These are phyloP conservation scores for Rickenella mellea DNA, from an alignment of 768 basidiomycete species.

Conservation along the genomic window DNA sequence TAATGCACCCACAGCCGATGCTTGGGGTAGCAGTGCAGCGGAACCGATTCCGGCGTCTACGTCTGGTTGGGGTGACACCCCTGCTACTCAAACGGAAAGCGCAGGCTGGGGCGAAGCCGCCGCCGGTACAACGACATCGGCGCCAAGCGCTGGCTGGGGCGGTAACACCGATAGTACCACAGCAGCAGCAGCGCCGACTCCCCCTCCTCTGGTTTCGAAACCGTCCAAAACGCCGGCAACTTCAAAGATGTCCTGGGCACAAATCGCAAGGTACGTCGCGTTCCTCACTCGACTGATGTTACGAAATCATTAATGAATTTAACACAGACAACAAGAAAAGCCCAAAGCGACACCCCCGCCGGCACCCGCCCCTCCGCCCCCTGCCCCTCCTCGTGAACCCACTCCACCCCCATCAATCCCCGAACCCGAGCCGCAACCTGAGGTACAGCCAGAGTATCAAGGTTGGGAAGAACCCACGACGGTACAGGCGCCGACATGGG, in stretches of 20 bases:
- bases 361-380: constrained; percentile 17
- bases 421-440: constrained; percentile 10
- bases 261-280: constrained; percentile 58
- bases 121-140: constrained; percentile 12
- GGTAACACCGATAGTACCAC: not conserved
- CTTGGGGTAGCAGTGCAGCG: constrained; percentile 17
- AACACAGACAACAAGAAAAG: constrained; percentile 10
- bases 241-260: constrained; percentile 79
- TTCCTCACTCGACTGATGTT: not conserved
- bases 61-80: constrained; percentile 15
- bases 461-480: constrained; percentile 74
- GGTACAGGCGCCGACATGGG: constrained; percentile 57
- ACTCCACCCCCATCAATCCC: constrained; percentile 7
- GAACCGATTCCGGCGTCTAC: constrained; percentile 19
- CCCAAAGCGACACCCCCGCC: constrained; percentile 24
- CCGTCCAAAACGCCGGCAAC: constrained; percentile 42
- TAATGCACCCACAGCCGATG: constrained; percentile 20
- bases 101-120: constrained; percentile 30
- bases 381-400: constrained; percentile 17
- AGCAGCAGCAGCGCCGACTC: not conserved
- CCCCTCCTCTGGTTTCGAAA: not conserved
- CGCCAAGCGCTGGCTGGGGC: constrained; percentile 12
- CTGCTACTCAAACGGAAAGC: too few species aligned
- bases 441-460: constrained; percentile 8
- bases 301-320: not conserved